Evolutionary conservation across 495 filamentous ascomycete species (phyloP).

Genomic region (Aspergillus egyptiacus): DNA sequence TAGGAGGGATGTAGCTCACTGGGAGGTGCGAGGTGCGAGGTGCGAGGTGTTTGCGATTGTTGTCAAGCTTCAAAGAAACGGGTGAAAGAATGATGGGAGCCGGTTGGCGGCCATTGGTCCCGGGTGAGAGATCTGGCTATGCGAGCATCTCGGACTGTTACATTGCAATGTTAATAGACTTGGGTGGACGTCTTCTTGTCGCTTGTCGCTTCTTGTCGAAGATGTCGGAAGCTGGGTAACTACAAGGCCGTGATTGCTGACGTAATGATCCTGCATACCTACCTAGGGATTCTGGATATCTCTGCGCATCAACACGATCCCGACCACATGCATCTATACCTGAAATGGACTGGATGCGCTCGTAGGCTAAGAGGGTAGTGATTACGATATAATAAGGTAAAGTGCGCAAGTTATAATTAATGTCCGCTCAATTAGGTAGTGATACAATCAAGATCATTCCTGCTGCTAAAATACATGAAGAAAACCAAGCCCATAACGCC

Average conservation of each 20-base stretch:
- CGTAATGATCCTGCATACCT: slow-evolving; percentile 36
- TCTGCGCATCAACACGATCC: too few relatives aligned
- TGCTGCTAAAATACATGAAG: background rate
- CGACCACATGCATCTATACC: too few relatives aligned
- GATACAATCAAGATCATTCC: slow-evolving; percentile 3
- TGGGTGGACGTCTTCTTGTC: background rate
- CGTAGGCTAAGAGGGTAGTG: too few relatives aligned
- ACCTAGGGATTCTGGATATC: too few relatives aligned
- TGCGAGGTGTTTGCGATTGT: too few relatives aligned
- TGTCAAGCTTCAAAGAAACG: background rate
- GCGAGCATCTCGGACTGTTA: background rate
- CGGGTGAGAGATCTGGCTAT: background rate
- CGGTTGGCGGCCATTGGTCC: slow-evolving; percentile 3
- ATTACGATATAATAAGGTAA: too few relatives aligned
- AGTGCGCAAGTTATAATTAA: too few relatives aligned
- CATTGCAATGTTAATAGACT: background rate
- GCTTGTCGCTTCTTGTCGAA: slow-evolving; percentile 18
- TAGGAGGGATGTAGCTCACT: too few relatives aligned
- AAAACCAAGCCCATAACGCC: slow-evolving; percentile 8
- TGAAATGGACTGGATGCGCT: too few relatives aligned
- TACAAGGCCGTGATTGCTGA: slow-evolving; percentile 27
- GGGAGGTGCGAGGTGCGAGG: too few relatives aligned
- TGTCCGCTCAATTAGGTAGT: too few relatives aligned
- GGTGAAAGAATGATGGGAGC: background rate
- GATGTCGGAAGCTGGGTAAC: slow-evolving; percentile 16